Base-by-base conservation (phyloP, 2,329 filamentous ascomycete genomes). In the Fusarium udum region DNA sequence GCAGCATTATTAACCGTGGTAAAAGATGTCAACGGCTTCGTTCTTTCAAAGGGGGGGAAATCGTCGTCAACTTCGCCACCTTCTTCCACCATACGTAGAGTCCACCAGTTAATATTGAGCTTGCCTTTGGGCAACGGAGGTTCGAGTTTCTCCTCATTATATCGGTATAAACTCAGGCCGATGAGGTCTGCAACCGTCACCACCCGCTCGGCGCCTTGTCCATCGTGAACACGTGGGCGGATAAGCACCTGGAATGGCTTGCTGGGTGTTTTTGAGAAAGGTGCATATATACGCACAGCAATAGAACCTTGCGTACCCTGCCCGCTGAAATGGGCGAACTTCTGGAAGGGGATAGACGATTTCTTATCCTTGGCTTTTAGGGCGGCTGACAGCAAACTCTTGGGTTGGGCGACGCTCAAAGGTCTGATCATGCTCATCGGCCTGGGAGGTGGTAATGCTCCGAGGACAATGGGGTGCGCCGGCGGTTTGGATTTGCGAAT, bases 41-140 rank as follows among this genome's bases (percentile, higher is more conserved):
- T 93, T 40, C 93, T 88, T 65, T 93, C 92, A 45, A 96, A 85
- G 0, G 93, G 91, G 37, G 93, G 93, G 73, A 96, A 96, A 78
- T 96, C 94, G 73, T 94, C 92, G 75, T 97, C 93, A 3, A 95
- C 91, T 78, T 96, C 93, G 55, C 92, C 94, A 63, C 93, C 93
- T 78, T 96, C 91, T 69, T 96, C 91, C 4, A 95, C 93, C 90
- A 97, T 95, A 45, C 93, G 89, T 63, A 97, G 83, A 31, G 91
- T 93, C 92, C 93, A 96, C 85, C 91, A 91, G 78, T 95, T 95
- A 75, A 95, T 91, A 75, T 93, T 94, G 59, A 90, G 85, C 78
- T 94, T 93, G 57, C 91, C 88, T 4, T 84, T 80, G 1, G 90
- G 84, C 15, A 96, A 84, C 2, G 87, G 79, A 7, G 93, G 93